Evolutionary conservation across 495 filamentous ascomycete genomes (phyloP).

Genomic region (Friedmanniomyces simplex): DNA sequence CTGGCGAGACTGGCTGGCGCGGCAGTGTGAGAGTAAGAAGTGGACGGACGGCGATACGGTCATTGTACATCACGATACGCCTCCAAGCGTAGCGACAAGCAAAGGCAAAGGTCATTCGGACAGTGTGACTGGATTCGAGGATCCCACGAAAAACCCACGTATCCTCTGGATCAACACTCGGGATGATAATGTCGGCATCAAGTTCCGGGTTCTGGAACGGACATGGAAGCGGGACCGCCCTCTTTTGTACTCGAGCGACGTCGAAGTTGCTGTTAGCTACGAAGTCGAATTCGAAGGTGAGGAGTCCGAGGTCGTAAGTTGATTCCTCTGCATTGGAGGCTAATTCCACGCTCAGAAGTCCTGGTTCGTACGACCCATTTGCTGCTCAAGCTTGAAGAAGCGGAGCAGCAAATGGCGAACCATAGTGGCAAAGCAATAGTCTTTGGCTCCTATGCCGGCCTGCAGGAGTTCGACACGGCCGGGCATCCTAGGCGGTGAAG

Average conservation of each 20-base stretch:
- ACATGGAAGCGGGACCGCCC: conserved; percentile 18
- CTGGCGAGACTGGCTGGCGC: conserved; percentile 59
- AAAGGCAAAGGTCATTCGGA: not conserved
- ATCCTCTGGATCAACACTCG: conserved; percentile 30
- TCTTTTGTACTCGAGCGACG: conserved; percentile 24
- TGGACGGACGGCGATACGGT: conserved; percentile 21
- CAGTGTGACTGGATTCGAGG: not conserved
- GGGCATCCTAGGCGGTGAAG: not conserved
- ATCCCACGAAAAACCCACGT: conserved; percentile 7
- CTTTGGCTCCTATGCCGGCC: conserved; percentile 27
- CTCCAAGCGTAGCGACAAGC: not conserved
- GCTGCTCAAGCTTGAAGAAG: conserved; percentile 28
- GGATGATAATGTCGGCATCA: conserved; percentile 29
- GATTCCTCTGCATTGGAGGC: not conserved
- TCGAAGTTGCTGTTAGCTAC: conserved; percentile 32
- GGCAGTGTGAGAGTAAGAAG: conserved; percentile 24
- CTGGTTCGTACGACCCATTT: conserved; percentile 33
- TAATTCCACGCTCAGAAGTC: conserved; percentile 23
- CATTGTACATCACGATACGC: conserved; percentile 8
- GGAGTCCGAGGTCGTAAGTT: not conserved
- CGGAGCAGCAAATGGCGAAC: conserved; percentile 25
- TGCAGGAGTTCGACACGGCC: conserved; percentile 8
- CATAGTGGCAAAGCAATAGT: conserved; percentile 31
- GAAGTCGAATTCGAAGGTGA: conserved; percentile 33
- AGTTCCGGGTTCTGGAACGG: conserved; percentile 28